Base-by-base conservation (phyloP, 371 early-diverging fungal species). In the Sporodiniella umbellata region DNA sequence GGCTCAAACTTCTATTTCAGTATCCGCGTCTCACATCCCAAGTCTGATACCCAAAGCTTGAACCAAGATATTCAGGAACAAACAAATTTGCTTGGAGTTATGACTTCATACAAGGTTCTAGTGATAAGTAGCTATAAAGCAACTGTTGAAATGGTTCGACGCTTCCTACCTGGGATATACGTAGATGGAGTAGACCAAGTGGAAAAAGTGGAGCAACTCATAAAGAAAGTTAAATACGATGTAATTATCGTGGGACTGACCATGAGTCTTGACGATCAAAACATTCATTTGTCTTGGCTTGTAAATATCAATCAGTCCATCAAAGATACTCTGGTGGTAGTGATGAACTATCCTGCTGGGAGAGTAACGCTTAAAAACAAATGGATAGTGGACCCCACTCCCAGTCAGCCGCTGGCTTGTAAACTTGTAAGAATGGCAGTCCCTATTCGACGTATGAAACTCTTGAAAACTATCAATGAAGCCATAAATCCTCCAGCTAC, bases 1-100 rank as follows among this genome's bases (percentile, higher is more conserved):
- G 84, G 84, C 0, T 74, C 82, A 18, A 74, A 79, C 4, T 84
- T 84, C 45, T 74, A 64, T 15, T 81, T 81, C 42, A 62, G 67
- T 5, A 65, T 76, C n/a, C 62, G 60, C 10, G 46, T 79, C 0
- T 60, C 70, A 6, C 60, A 62, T 10, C 44, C 69, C 18, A 67
- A 63, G n/a, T 45, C 25, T 6, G 8, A 14, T 8, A 58, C 62
- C 18, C 39, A 38, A n/a, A 26, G 47, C 6, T 17, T 30, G 2
- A 62, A 60, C 6, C 35, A 23, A 10, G 60, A 66, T 22, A 43
- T 24, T 39, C 45, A 63, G n/a, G 68, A 64, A 1, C 46, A 48
- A 11, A 46, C 47, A 3, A 22, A 23, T 8, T 46, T 70, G 0
- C 14, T 56, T 7, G 44, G 45, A 6, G 57, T 58, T 0, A 38